Percentiles rank a stretch among this genome's conserved stretches.
phyloP scores from a whole-genome alignment of 2,329 filamentous ascomycete species.

The Sporothrix brunneoviolacea region DNA sequence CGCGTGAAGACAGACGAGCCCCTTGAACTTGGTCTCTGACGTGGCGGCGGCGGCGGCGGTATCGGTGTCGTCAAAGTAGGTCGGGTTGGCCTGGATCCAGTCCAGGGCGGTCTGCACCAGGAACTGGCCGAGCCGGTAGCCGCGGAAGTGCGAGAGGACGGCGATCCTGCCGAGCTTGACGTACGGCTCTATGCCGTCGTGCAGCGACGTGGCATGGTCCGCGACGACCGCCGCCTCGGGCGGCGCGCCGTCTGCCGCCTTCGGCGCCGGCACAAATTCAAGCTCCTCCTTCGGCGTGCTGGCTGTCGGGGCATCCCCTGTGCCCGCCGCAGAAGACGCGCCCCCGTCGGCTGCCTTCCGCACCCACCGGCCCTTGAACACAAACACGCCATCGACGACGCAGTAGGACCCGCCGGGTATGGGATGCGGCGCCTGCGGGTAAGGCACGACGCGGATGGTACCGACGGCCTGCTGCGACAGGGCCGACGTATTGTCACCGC shows the following conservation, averaged over 20 bases:
- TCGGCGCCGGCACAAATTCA: conserved; percentile 12
- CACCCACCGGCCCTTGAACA: conserved; percentile 17
- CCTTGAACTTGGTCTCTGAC: conserved; percentile 53
- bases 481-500: conserved; percentile 31
- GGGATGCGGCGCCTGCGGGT: conserved; percentile 65
- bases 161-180: conserved; percentile 76
- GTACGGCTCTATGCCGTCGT: conserved; percentile 64
- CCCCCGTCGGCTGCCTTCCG: conserved; percentile 21
- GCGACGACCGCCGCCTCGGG: conserved; percentile 16
- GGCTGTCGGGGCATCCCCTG: neutral
- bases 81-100: conserved; percentile 60
- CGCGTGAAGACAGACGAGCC: conserved; percentile 72
- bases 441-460: conserved; percentile 74
- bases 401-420: conserved; percentile 40
- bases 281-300: conserved; percentile 20
- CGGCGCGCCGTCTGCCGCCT: conserved; percentile 13
- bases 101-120: conserved; percentile 60
- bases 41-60: conserved; percentile 27
- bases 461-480: conserved; percentile 53
- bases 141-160: conserved; percentile 58
- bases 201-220: conserved; percentile 44
- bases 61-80: conserved; percentile 45
- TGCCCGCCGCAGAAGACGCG: neutral
- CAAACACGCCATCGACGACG: conserved; percentile 34
- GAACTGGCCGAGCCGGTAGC: conserved; percentile 55